A percentile compares a stretch with the other conserved stretches of the same genome.
phyloP scores from a whole-genome alignment of 2,329 filamentous ascomycete species.

The Neonectria punicea region DNA sequence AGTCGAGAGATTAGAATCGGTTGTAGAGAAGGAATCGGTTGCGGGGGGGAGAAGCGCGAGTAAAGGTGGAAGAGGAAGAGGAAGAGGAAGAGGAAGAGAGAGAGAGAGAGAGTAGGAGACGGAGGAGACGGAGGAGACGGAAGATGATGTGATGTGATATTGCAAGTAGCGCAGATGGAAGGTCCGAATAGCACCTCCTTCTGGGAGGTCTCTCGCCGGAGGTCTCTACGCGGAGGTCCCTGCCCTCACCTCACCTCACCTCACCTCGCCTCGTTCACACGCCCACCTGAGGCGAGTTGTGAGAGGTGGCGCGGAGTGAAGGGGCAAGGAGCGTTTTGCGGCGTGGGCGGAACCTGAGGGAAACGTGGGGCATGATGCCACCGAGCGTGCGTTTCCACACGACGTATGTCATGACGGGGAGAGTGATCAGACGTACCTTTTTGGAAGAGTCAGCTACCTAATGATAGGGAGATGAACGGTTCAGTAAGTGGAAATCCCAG shows the following conservation, averaged over 20 bases:
- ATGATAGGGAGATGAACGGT: not conserved
- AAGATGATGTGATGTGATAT: conserved; percentile 14
- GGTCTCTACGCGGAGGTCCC: not conserved
- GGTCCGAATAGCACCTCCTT: conserved; percentile 6
- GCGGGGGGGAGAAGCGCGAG: not conserved
- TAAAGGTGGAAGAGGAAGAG: not conserved
- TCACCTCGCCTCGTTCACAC: not conserved
- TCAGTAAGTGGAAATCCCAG: not conserved
- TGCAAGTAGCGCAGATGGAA: not conserved
- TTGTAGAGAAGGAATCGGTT: conserved; percentile 12
- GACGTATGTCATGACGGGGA: conserved; percentile 27
- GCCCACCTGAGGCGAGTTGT: too few relatives aligned
- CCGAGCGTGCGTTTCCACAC: conserved; percentile 31
- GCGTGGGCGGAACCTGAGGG: conserved; percentile 23
- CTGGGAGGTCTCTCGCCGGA: not conserved
- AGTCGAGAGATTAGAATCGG: conserved; percentile 17
- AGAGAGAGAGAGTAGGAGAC: conserved; percentile 25
- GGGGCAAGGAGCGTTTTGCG: conserved; percentile 24
- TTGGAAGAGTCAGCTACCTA: not conserved
- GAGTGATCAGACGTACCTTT: not conserved
- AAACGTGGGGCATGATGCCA: conserved; percentile 41
- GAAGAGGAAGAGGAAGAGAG: not conserved
- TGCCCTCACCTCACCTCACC: not conserved
- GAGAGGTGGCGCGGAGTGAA: conserved; percentile 25
- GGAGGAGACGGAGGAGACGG: conserved; percentile 27